Evolutionary conservation across 805 yeast species (phyloP).

Genomic region (baker's yeast (Saccharomyces cerevisiae)): DNA sequence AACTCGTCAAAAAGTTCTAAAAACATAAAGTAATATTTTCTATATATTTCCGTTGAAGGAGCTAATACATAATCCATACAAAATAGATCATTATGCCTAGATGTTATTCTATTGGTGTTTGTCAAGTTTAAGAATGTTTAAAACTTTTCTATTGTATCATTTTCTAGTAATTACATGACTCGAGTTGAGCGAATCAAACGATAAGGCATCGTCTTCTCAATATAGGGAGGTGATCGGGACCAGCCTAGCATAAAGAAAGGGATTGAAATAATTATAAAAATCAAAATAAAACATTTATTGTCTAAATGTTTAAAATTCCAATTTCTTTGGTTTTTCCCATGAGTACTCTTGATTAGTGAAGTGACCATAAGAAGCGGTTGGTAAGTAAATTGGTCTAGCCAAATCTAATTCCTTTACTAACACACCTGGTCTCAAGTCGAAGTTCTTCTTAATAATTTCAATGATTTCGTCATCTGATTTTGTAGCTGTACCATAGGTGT

Average conservation of each 20-base stretch:
- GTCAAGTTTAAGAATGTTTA: background rate
- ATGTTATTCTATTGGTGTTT: background rate
- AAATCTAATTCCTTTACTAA: conserved; percentile 89
- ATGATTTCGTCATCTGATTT: conserved; percentile 80
- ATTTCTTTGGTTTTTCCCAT: conserved; percentile 91
- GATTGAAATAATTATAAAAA: background rate
- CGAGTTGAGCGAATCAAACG: conserved; percentile 17
- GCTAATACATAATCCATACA: background rate
- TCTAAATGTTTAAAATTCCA: conserved; percentile 39
- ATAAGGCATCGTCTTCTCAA: background rate
- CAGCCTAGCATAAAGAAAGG: conserved; percentile 1
- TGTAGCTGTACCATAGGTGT: conserved; percentile 92
- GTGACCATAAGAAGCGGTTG: conserved; percentile 97
- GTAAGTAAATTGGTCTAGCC: conserved; percentile 96
- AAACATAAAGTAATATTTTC: background rate
- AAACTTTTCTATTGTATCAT: background rate
- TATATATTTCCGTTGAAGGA: background rate
- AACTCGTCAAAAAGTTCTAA: background rate
- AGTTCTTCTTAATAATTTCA: conserved; percentile 80
- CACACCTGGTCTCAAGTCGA: conserved; percentile 97
- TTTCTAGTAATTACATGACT: conserved; percentile 9
- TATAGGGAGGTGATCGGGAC: background rate
- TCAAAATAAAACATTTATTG: background rate
- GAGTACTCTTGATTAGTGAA: conserved; percentile 95
- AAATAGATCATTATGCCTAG: background rate